phyloP scores from a whole-genome alignment of 805 yeast species.

The Candida arabinofermentans region DNA sequence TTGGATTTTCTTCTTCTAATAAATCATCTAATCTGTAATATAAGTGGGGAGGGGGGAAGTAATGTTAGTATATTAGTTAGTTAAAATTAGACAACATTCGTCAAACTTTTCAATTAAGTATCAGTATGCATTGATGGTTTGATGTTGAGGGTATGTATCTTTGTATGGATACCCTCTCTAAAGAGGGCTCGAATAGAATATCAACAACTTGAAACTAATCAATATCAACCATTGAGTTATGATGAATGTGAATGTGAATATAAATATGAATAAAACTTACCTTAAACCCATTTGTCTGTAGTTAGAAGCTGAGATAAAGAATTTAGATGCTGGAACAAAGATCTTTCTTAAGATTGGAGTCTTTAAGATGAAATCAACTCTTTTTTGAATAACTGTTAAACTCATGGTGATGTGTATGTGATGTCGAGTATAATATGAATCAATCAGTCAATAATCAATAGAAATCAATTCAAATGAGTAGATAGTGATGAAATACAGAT shows the following conservation, averaged over 20 bases:
- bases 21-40: slow-evolving; percentile 70
- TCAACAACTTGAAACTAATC: not conserved
- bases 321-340: slow-evolving; percentile 74
- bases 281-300: slow-evolving; percentile 93
- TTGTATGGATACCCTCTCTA: too few relatives aligned
- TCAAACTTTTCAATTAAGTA: not conserved
- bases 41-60: slow-evolving; percentile 2
- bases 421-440: too few relatives aligned
- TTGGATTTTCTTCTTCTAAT: slow-evolving; percentile 80
- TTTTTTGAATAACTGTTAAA: slow-evolving; percentile 65
- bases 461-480: too few relatives aligned
- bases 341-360: slow-evolving; percentile 75
- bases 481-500: too few relatives aligned
- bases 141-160: too few relatives aligned
- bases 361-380: slow-evolving; percentile 74
- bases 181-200: too few relatives aligned
- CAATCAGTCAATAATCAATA: too few relatives aligned
- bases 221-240: not conserved
- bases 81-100: too few relatives aligned
- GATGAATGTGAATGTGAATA: not conserved
- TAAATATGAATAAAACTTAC: slow-evolving; percentile 21
- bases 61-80: slow-evolving; percentile 10
- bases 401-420: slow-evolving; percentile 42
- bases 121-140: not conserved
- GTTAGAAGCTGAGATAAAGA: slow-evolving; percentile 73